Base-by-base conservation (phyloP, 495 filamentous ascomycete genomes). In the Chaetomium tenue region DNA sequence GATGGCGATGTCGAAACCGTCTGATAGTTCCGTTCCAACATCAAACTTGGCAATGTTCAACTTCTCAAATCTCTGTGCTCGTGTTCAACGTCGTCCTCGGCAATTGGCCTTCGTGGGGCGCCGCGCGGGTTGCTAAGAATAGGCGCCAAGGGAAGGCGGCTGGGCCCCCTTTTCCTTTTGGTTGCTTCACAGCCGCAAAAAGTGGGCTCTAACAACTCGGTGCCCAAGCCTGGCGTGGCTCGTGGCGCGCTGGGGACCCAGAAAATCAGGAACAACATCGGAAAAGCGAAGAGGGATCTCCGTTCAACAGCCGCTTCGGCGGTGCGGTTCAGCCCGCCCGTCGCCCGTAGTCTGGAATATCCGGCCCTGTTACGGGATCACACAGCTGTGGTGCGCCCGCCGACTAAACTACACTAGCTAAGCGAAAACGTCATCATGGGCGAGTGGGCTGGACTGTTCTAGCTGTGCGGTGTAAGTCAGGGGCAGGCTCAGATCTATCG, bases 181-280 rank as follows among this genome's bases (percentile, higher is more conserved):
- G 53, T 16, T 44, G 48, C 37, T 54, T 63, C 67, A 69, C 67
- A 66, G 67, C 67, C 67, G 52, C 64, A 66, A 69, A 66, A 66
- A 66, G 60, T 60, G 67, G 59, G 60, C 22, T 51, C 44, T 39
- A 23, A 18, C 33, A 20, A 13, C 40, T n/a, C 28, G 54, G 52
- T 8, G 53, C 57, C 57, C 30, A 18, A 58, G 23, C 22, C 18
- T 20, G 52, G 52, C 6, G 28, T 30, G 28, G 28, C 28, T 30
- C 25, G 53, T 12, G 15, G 33, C 28, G 53, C 53, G n/a, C 16
- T 5, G 18, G 16, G 6, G 16, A 39, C 5, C 23, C 18, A 7
- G 20, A 58, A n/a, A 58, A 37, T 37, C n/a, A 58, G 55, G 39
- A 8, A 26, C 18, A 4, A 4, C 40, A 18, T 44, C 13, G 11